These are phyloP conservation scores for Magnaporthiopsis incrustans DNA, from an alignment of 2,329 filamentous ascomycete genomes.

Conservation along the genomic window DNA sequence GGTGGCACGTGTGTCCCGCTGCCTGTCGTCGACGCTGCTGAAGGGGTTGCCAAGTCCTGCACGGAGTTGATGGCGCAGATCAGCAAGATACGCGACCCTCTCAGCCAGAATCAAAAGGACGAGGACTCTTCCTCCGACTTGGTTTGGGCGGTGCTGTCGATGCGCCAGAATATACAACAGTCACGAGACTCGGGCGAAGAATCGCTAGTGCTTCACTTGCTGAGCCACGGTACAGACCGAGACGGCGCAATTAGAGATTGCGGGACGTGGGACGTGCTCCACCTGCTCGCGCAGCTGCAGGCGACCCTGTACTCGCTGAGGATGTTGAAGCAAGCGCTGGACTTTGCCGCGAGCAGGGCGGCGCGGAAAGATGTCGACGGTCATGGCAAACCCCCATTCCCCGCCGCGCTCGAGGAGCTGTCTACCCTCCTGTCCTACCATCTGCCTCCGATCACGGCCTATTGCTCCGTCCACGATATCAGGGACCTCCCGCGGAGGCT, in stretches of 20 bases:
- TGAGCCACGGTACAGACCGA: conserved; percentile 18
- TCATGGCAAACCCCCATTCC: neutral
- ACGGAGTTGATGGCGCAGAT: neutral
- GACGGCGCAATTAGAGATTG: conserved; percentile 21
- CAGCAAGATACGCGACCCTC: neutral
- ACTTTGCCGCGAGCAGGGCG: conserved; percentile 18
- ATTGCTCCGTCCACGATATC: conserved; percentile 2
- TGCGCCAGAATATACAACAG: conserved; percentile 28
- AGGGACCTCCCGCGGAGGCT: conserved; percentile 5
- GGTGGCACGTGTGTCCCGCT: conserved; percentile 28
- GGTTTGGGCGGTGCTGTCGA: conserved; percentile 26
- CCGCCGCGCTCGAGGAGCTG: neutral
- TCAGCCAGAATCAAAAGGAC: neutral
- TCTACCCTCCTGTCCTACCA: neutral
- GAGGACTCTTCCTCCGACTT: conserved; percentile 12
- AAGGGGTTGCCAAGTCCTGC: conserved; percentile 9
- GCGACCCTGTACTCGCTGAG: conserved; percentile 54
- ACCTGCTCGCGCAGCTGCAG: conserved; percentile 53
- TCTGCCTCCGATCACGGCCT: neutral
- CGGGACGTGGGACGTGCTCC: conserved; percentile 49
- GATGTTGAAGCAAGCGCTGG: conserved; percentile 42
- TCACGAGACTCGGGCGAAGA: conserved; percentile 22
- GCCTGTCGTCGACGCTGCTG: conserved; percentile 13
- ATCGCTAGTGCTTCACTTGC: conserved; percentile 22
- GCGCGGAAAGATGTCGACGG: neutral